A percentile compares a stretch with the other conserved stretches of the same genome.
Conservation (phyloP, 176 grass and related monocot species). For the Oryza rufipogon region DNA sequence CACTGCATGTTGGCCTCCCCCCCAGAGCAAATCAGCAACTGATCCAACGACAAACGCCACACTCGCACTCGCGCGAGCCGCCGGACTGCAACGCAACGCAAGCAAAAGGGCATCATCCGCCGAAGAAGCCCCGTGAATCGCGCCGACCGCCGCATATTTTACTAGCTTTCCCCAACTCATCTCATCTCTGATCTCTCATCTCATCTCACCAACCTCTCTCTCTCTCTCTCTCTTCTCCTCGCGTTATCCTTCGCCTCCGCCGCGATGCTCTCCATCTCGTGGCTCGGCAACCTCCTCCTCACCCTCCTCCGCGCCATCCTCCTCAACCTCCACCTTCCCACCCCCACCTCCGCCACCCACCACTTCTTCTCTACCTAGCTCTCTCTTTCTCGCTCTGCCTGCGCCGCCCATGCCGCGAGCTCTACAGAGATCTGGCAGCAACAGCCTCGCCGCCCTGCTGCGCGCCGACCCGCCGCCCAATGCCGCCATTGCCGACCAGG, state of each 20-base stretch:
- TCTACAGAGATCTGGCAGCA: constrained; percentile 65
- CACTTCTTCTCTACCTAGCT: constrained; percentile 43
- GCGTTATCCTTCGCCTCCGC: not conserved
- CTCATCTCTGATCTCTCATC: constrained; percentile 13
- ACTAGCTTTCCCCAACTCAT: not conserved
- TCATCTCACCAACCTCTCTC: constrained; percentile 5
- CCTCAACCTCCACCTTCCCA: constrained; percentile 3
- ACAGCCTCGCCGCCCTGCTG: constrained; percentile 57
- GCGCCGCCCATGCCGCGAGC: constrained; percentile 13
- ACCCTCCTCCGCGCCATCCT: constrained; percentile 46
- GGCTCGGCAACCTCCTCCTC: constrained; percentile 41
- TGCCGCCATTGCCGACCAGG: not conserved
- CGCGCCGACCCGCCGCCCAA: constrained; percentile 31
- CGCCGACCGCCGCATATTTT: constrained; percentile 23
- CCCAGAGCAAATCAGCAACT: no score
- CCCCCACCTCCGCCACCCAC: not conserved
- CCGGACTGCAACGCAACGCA: not conserved
- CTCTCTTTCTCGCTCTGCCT: no score
- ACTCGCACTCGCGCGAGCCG: no score
- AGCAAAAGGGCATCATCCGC: not conserved
- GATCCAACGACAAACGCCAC: no score
- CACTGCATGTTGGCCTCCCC: no score
- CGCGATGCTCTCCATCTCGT: constrained; percentile 52
- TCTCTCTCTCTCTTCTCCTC: not conserved
- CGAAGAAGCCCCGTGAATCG: constrained; percentile 28